phyloP scores from a whole-genome alignment of 2,329 filamentous ascomycete species.

The Fusarium tricinctum region DNA sequence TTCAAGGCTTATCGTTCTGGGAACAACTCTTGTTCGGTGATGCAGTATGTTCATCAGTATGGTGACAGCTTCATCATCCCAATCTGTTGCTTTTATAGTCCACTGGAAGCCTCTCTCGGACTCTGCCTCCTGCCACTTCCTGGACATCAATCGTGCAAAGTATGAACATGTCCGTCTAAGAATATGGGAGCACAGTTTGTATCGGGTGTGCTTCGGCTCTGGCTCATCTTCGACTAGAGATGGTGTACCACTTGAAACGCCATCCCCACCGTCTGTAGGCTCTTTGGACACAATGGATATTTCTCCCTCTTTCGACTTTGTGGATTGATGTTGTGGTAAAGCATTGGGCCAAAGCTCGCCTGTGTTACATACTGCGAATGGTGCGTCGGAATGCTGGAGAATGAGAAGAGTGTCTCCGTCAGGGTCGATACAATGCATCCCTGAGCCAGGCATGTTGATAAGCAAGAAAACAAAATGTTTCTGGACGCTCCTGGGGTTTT shows the following conservation, averaged over 20 bases:
- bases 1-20: accelerated
- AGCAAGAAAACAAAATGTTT: too few species aligned
- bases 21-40: background rate
- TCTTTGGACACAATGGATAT: background rate
- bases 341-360: background rate
- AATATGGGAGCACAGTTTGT: background rate
- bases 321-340: background rate
- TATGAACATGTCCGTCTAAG: background rate
- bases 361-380: background rate
- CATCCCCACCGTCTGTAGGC: background rate
- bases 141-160: background rate
- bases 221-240: background rate
- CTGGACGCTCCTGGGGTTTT: too few species aligned
- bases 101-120: background rate
- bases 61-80: background rate
- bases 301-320: background rate
- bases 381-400: background rate
- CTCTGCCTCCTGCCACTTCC: background rate
- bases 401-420: background rate
- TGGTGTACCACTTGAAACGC: background rate
- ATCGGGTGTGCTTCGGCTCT: background rate
- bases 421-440: background rate
- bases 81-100: background rate
- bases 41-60: background rate
- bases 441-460: background rate